A percentile compares a stretch with the other conserved stretches of the same genome.
Conservation (phyloP, 2,329 filamentous ascomycete species). For the Cladosporium cucumerinum region DNA sequence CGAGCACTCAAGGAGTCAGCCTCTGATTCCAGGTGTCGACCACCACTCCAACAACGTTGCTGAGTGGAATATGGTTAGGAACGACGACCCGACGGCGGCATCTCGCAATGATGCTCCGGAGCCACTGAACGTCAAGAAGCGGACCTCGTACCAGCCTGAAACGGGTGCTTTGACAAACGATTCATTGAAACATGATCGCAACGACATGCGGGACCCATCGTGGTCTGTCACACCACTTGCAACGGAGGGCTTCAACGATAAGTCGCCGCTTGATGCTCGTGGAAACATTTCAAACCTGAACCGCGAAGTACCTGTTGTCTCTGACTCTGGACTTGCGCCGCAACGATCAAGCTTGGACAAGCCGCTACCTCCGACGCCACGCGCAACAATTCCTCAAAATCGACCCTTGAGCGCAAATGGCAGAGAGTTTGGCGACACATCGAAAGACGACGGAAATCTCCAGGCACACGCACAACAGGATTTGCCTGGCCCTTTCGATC, state of each 20-base stretch:
- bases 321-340: background rate
- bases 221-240: slow-evolving; percentile 4
- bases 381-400: background rate
- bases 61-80: slow-evolving; percentile 12
- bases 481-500: background rate
- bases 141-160: background rate
- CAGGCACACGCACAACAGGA: background rate
- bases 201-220: background rate
- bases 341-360: slow-evolving; percentile 24
- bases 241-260: background rate
- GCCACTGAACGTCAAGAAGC: slow-evolving; percentile 8
- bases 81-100: background rate
- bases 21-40: slow-evolving; percentile 12
- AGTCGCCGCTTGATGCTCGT: background rate
- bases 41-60: slow-evolving; percentile 10
- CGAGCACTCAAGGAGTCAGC: background rate
- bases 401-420: background rate
- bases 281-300: background rate
- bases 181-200: background rate
- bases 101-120: background rate
- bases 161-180: background rate
- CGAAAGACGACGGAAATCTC: background rate
- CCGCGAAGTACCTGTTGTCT: background rate
- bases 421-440: background rate
- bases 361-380: slow-evolving; percentile 24